Evolutionary conservation across 2,329 filamentous ascomycete species (phyloP).

Genomic region (Penicillium italicum): DNA sequence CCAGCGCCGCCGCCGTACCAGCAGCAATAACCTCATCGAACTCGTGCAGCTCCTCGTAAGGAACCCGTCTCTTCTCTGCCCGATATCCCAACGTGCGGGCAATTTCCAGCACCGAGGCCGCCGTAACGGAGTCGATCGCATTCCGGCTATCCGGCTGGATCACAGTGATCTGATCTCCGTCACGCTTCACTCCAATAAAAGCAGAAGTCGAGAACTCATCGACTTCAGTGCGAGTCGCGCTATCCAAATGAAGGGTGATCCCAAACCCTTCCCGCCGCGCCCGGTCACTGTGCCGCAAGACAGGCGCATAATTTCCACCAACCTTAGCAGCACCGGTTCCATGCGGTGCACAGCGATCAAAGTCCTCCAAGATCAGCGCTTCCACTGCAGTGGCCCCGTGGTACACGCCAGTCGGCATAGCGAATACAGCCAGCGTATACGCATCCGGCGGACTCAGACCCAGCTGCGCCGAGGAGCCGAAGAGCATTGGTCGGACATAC

Average conservation of each 20-base stretch:
- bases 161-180: constrained; percentile 62
- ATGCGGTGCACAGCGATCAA: constrained; percentile 87
- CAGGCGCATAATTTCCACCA: constrained; percentile 93
- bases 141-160: constrained; percentile 84
- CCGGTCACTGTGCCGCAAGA: constrained; percentile 79
- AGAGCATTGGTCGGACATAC: constrained; percentile 87
- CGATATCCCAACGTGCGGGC: constrained; percentile 75
- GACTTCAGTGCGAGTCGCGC: constrained; percentile 74
- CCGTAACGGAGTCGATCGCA: constrained; percentile 84
- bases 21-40: constrained; percentile 85
- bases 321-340: constrained; percentile 91
- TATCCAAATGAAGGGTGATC: constrained; percentile 94
- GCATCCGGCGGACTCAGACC: constrained; percentile 84
- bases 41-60: constrained; percentile 57
- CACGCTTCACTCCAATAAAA: constrained; percentile 74
- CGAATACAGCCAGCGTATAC: constrained; percentile 87
- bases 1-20: constrained; percentile 84
- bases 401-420: constrained; percentile 89
- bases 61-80: constrained; percentile 67
- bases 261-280: constrained; percentile 76
- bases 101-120: constrained; percentile 72
- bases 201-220: constrained; percentile 96
- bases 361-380: constrained; percentile 83
- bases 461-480: constrained; percentile 82
- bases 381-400: constrained; percentile 86